Base-by-base conservation (phyloP, 495 filamentous ascomycete genomes). In the Oleoguttula mirabilis region DNA sequence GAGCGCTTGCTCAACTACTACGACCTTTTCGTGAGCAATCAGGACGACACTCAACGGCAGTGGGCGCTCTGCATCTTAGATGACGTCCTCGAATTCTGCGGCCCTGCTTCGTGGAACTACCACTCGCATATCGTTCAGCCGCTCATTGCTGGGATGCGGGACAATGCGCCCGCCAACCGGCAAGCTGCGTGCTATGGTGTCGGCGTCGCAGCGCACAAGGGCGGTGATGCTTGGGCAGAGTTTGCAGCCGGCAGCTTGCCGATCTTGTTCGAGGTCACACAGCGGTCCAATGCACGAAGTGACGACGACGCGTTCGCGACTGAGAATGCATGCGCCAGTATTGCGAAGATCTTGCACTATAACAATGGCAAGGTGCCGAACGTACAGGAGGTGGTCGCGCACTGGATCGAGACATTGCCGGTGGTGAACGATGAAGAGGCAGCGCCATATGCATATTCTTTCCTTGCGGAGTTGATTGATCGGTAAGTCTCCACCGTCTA, bases 11-110 rank as follows among this genome's bases (percentile, higher is more conserved):
- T 88, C 48, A 66, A 64, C 10, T 92, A 84, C 37, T 99, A 96
- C 62, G 76, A 85, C 47, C 67, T 68, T 17, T 95, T 95, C 59
- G 79, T 93, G 58, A 78, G 74, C 30, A 92, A 83, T 46, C 51
- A 63, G 14, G 92, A 96, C 57, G 74, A 87, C 0, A 96, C 88
- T 6, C 88, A 95, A 61, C 78, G 92, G 6, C 92, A 99, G 58
- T 99, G 92, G 92, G 90, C 86, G 11, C 70, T 96, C 39, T 99
- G 92, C 67, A 95, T 99, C 55, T 84, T 93, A 72, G 92, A 99
- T 57, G 92, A 99, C 51, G 88, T 96, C 14, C 73, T 99, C 20
- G 92, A 99, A 56, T 99, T 95, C 67, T 96, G 88, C 55, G 84
- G 86, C 4, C 71, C 75, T 0, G 73, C 92, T 33, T 83, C 80